A percentile compares a stretch with the other conserved stretches of the same genome.
These are phyloP conservation scores for Acacia acuminata DNA, from an alignment of 306 rosid species.

Conservation along the genomic window DNA sequence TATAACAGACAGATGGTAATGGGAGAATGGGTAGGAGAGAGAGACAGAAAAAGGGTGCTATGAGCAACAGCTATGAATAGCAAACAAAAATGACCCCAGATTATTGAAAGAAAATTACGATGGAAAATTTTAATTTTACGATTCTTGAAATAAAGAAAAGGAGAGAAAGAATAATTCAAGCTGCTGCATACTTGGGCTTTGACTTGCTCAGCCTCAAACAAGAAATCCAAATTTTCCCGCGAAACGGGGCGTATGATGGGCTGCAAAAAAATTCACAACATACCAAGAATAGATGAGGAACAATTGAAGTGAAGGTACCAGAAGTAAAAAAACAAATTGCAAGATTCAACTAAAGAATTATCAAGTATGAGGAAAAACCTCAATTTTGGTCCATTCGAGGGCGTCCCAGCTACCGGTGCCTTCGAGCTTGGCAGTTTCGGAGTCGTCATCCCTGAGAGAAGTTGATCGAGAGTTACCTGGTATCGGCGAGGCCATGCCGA, in stretches of 20 bases:
- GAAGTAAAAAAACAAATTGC: background rate
- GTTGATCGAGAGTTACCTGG: background rate
- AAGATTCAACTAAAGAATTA: background rate
- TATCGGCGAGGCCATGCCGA: background rate
- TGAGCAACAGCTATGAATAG: background rate
- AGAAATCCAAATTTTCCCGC: background rate
- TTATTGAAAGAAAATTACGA: background rate
- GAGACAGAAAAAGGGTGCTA: background rate
- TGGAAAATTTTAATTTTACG: background rate
- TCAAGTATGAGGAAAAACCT: background rate
- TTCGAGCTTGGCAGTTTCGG: background rate
- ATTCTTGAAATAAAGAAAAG: background rate
- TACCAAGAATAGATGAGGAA: background rate
- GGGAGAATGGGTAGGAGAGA: too few relatives aligned
- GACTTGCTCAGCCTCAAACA: slow-evolving; percentile 9
- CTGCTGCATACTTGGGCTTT: slow-evolving; percentile 2
- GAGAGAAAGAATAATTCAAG: background rate
- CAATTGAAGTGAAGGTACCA: background rate
- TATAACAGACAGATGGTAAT: background rate
- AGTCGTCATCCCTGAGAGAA: slow-evolving; percentile 1
- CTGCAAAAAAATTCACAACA: background rate
- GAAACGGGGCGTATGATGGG: background rate
- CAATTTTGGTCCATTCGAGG: slow-evolving; percentile 8
- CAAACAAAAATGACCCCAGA: background rate
- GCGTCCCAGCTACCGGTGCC: slow-evolving; percentile 6